Percentiles rank a stretch among this genome's conserved stretches.
Evolutionary conservation across 2,329 filamentous ascomycete species (phyloP).

Genomic region (Talaromyces amestolkiae): DNA sequence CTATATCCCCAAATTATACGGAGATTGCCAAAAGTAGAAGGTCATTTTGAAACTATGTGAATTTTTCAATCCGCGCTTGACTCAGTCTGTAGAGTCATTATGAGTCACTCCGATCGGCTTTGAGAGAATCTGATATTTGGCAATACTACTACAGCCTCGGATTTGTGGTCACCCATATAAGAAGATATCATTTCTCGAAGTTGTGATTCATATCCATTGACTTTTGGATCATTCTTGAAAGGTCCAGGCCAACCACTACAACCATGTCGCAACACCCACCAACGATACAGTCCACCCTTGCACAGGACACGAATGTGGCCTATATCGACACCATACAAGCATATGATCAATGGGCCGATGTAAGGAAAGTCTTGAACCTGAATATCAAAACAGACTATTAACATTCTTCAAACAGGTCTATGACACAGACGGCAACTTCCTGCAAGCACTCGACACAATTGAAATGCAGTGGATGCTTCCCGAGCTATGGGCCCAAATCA

Average conservation of each 20-base stretch:
- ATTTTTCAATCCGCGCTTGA: not conserved
- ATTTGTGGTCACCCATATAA: not conserved
- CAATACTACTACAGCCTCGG: not conserved
- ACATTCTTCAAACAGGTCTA: constrained; percentile 47
- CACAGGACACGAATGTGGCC: constrained; percentile 10
- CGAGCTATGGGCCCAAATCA: constrained; percentile 37
- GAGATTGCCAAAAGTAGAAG: not conserved
- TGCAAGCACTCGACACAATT: constrained; percentile 61
- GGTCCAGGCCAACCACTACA: not conserved
- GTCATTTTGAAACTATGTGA: not conserved
- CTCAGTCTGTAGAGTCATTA: not conserved
- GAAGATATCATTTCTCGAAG: not conserved
- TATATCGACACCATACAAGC: constrained; percentile 38
- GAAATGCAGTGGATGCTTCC: constrained; percentile 55
- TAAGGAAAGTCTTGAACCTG: constrained; percentile 18
- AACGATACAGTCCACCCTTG: constrained; percentile 16
- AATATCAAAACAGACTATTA: not conserved
- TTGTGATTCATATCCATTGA: too few species aligned
- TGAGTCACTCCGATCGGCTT: not conserved
- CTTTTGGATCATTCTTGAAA: not conserved
- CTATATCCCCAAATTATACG: not conserved
- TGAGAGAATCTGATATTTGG: not conserved
- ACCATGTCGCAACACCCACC: constrained; percentile 15
- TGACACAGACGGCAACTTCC: constrained; percentile 65
- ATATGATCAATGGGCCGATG: constrained; percentile 40